Evolutionary conservation across 2,329 filamentous ascomycete genomes (phyloP).

Genomic region (Eutypa lata): DNA sequence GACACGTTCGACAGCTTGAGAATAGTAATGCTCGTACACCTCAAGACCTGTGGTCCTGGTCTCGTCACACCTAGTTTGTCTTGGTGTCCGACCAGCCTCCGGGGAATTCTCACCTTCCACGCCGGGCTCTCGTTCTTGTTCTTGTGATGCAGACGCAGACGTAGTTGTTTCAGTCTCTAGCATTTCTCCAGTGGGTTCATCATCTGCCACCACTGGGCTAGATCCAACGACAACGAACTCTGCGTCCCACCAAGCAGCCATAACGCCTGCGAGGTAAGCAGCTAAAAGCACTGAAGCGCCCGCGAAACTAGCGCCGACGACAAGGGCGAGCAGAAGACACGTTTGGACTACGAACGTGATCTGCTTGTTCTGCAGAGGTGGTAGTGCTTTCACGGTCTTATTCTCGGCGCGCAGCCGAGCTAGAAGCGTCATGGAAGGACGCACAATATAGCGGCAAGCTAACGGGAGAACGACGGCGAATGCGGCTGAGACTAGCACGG

Average conservation of each 20-base stretch:
- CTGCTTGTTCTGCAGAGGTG: slow-evolving; percentile 27
- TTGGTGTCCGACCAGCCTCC: background rate
- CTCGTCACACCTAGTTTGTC: background rate
- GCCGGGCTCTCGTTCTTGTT: background rate
- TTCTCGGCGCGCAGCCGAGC: slow-evolving; percentile 26
- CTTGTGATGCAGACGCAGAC: background rate
- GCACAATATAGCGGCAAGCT: slow-evolving; percentile 41
- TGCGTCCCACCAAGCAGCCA: slow-evolving; percentile 58
- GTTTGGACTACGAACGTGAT: slow-evolving; percentile 46
- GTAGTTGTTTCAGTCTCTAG: no score
- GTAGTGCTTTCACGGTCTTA: slow-evolving; percentile 7
- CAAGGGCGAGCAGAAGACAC: slow-evolving; percentile 43
- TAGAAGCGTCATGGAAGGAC: slow-evolving; percentile 36
- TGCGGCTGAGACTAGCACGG: slow-evolving; percentile 45
- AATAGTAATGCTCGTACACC: slow-evolving; percentile 40
- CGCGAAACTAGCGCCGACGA: slow-evolving; percentile 53
- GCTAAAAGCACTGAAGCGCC: slow-evolving; percentile 62
- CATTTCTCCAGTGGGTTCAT: background rate
- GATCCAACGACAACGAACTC: slow-evolving; percentile 10
- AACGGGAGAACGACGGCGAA: slow-evolving; percentile 49
- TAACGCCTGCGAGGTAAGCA: slow-evolving; percentile 59
- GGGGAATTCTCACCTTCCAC: slow-evolving; percentile 1
- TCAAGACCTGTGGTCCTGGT: slow-evolving; percentile 5
- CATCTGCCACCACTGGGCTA: background rate
- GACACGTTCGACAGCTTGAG: slow-evolving; percentile 41